Evolutionary conservation across 495 filamentous ascomycete species (phyloP), one percentile per base, ranked within the genome.

Genomic region (Daldinia loculata): DNA sequence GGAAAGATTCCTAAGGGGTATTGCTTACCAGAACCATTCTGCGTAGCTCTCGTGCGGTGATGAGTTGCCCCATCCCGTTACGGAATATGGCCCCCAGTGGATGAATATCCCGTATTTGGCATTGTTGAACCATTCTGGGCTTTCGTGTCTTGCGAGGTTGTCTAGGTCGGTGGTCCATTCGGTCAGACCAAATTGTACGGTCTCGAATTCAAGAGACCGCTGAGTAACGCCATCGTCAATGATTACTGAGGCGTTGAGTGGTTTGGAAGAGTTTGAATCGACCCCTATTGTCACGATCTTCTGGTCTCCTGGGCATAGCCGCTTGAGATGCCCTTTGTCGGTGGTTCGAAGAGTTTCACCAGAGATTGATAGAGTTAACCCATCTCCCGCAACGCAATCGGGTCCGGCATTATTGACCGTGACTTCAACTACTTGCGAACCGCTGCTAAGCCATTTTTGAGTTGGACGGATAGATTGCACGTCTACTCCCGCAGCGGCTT

Each of bases 51-150:
- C 86, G 43, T 82, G 77, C 3, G 80, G 76, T 17, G 80, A 79
- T 17, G 76, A 78, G 57, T 87, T 87, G 0, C 84, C 86, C 85
- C 85, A 87, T 4, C 83, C 85, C 1, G 86, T 84, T 1, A 88
- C 85, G 6, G 81, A 75, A 62, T 87, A 87, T 0, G 80, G 69
- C 1, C 86, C 85, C 86, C 85, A 88, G 74, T 86, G 85, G 51
- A 88, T 86, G 72, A 88, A 87, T 36, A 87, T 87, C 0, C 85
- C 85, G 69, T 78, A 88, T 59, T 89, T 89, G 45, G 77, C 82
- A 56, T 80, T 74, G 60, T 86, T 80, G 57, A 83, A 89, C 86
- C 85, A 87, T 45, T 78, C 78, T 0, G 85, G 86, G 6, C 78
- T 75, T 70, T 87, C 85, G 66, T 87, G 86, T 11, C 71, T 62